Conservation (phyloP, 2,329 filamentous ascomycete species). For the Xylariaceae sp. region DNA sequence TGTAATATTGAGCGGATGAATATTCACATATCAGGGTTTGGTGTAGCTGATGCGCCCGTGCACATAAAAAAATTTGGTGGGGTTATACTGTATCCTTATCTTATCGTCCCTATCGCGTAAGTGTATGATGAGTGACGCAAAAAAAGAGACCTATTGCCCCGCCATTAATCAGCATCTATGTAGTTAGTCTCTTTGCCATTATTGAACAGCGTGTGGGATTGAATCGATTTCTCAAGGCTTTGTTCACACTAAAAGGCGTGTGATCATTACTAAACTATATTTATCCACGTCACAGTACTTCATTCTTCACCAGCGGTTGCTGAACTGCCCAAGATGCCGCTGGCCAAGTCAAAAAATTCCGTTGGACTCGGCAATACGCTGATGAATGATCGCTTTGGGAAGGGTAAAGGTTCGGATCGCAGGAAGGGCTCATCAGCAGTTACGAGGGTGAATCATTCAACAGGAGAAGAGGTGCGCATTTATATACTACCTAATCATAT, state of each 20-base stretch:
- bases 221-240: neutral
- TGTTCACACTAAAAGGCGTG: neutral
- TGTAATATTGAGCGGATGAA: neutral
- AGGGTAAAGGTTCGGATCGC: slow-evolving; percentile 82
- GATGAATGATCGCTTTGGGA: slow-evolving; percentile 98
- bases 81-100: slow-evolving; percentile 30
- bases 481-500: neutral
- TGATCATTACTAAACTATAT: neutral
- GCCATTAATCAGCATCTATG: slow-evolving; percentile 41
- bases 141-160: slow-evolving; percentile 56
- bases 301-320: neutral
- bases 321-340: slow-evolving; percentile 50
- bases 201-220: neutral
- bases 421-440: slow-evolving; percentile 64
- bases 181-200: slow-evolving; percentile 5
- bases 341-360: slow-evolving; percentile 90
- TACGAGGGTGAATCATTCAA: slow-evolving; percentile 73
- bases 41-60: slow-evolving; percentile 6
- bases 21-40: slow-evolving; percentile 1
- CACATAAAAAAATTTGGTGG: slow-evolving; percentile 36
- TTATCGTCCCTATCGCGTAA: no score
- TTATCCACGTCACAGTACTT: neutral
- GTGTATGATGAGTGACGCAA: slow-evolving; percentile 32
- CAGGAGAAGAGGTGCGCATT: slow-evolving; percentile 68
- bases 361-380: slow-evolving; percentile 95